Conservation (phyloP, 1,139 yeast species). For the Hyphopichia wangnamkhiaoensis region DNA sequence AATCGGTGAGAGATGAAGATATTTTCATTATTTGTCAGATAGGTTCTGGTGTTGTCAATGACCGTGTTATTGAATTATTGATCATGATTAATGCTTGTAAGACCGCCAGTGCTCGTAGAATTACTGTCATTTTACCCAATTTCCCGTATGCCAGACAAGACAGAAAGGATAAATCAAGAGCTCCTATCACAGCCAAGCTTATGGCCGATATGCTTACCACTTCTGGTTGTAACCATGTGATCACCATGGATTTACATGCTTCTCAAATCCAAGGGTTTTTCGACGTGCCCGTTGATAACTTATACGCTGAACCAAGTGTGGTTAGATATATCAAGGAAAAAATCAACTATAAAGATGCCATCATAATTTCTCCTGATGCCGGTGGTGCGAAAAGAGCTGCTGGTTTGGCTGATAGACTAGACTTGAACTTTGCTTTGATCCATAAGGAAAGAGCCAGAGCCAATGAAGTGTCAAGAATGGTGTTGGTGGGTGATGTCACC, state of each 20-base stretch:
- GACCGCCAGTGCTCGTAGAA: constrained; percentile 76
- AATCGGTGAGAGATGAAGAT: constrained; percentile 77
- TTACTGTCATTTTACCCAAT: constrained; percentile 77
- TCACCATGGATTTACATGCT: constrained; percentile 83
- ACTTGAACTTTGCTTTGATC: constrained; percentile 74
- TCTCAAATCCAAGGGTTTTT: constrained; percentile 85
- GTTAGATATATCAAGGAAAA: constrained; percentile 65
- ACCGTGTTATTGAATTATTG: constrained; percentile 68
- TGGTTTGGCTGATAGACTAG: constrained; percentile 73
- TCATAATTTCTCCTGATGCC: constrained; percentile 80
- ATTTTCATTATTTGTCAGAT: constrained; percentile 68
- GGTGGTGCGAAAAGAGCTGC: constrained; percentile 89
- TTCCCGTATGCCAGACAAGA: constrained; percentile 86
- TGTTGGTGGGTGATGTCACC: constrained; percentile 73
- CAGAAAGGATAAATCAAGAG: constrained; percentile 77
- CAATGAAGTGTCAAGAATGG: constrained; percentile 76
- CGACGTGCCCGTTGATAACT: constrained; percentile 77
- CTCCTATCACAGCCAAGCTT: constrained; percentile 79
- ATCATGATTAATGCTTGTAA: constrained; percentile 76
- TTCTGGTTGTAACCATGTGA: constrained; percentile 80
- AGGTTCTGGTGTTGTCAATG: constrained; percentile 71
- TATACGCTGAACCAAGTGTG: constrained; percentile 79
- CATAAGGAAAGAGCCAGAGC: constrained; percentile 83
- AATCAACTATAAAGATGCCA: constrained; percentile 47
- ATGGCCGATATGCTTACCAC: constrained; percentile 75